Evolutionary conservation across 208 protist genomes (phyloP).

Genomic region (Perkinsela sp.): DNA sequence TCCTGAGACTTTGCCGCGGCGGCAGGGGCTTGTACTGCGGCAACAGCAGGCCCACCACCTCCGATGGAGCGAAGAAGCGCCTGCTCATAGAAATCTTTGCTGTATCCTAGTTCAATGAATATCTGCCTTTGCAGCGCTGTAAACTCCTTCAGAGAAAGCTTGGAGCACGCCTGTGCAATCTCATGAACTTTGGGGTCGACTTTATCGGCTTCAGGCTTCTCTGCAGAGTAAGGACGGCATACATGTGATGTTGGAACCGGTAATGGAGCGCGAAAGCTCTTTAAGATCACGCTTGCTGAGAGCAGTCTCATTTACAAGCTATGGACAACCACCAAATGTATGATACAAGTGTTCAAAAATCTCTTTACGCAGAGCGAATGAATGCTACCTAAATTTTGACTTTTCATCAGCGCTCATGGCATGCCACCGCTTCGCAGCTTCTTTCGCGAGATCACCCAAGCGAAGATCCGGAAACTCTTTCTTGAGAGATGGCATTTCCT

Average conservation of each 20-base stretch:
- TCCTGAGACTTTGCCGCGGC: background rate
- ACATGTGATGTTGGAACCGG: too few relatives aligned
- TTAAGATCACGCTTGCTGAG: too few relatives aligned
- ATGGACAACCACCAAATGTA: too few relatives aligned
- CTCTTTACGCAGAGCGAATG: too few relatives aligned
- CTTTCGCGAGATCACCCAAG: background rate
- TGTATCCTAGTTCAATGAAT: constrained; percentile 1
- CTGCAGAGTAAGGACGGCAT: background rate
- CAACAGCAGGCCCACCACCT: background rate
- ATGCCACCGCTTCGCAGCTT: background rate
- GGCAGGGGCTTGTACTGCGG: background rate
- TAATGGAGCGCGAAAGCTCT: too few relatives aligned
- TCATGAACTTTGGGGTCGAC: background rate
- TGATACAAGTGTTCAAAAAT: too few relatives aligned
- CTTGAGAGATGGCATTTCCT: background rate
- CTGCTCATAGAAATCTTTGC: constrained; percentile 5
- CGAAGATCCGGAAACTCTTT: background rate
- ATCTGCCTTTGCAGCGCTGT: background rate
- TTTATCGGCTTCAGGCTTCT: background rate
- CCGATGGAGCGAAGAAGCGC: constrained; percentile 3
- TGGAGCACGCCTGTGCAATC: background rate
- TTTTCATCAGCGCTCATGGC: background rate
- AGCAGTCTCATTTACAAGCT: too few relatives aligned
- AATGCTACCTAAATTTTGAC: too few relatives aligned
- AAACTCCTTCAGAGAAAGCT: background rate